These are phyloP conservation scores for Hypoxylon intermedium DNA, from an alignment of 495 filamentous ascomycete genomes.

Conservation along the genomic window DNA sequence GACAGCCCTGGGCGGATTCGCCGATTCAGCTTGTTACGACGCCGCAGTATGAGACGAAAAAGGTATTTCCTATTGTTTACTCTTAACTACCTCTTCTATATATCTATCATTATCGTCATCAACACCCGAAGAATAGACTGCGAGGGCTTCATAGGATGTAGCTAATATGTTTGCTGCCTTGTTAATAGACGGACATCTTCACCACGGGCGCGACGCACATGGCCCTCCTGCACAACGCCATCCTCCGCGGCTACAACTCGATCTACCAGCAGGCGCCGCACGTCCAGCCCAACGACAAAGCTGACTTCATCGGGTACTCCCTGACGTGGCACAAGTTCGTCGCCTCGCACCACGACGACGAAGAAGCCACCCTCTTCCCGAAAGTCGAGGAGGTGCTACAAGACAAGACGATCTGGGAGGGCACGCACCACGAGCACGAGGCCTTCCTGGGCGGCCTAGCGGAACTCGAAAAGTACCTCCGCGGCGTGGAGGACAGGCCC, in stretches of 20 bases:
- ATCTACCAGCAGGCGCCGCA: conserved; percentile 61
- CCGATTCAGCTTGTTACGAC: conserved; percentile 58
- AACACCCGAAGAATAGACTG: too few relatives aligned
- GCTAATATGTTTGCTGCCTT: too few relatives aligned
- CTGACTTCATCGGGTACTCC: conserved; percentile 60
- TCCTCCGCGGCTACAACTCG: conserved; percentile 66
- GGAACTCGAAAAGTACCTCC: conserved; percentile 57
- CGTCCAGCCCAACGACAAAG: conserved; percentile 50
- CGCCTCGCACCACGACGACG: conserved; percentile 61
- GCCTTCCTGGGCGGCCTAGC: conserved; percentile 58
- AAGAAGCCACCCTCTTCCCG: conserved; percentile 59
- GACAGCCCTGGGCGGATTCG: conserved; percentile 56
- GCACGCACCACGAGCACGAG: conserved; percentile 59
- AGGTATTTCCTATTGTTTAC: conserved; percentile 40
- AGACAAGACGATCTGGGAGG: conserved; percentile 55
- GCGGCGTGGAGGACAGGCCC: conserved; percentile 36
- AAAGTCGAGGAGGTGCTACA: conserved; percentile 57
- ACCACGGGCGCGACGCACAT: conserved; percentile 64
- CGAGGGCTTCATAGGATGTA: too few relatives aligned
- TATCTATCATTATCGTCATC: not conserved
- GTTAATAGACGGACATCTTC: conserved; percentile 61
- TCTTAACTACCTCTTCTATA: not conserved
- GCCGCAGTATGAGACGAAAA: conserved; percentile 54
- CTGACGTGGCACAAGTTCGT: conserved; percentile 61
- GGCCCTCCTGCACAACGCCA: conserved; percentile 65